Evolutionary conservation across 176 grass and related monocot genomes (phyloP).

Genomic region (Oryza coarctata): DNA sequence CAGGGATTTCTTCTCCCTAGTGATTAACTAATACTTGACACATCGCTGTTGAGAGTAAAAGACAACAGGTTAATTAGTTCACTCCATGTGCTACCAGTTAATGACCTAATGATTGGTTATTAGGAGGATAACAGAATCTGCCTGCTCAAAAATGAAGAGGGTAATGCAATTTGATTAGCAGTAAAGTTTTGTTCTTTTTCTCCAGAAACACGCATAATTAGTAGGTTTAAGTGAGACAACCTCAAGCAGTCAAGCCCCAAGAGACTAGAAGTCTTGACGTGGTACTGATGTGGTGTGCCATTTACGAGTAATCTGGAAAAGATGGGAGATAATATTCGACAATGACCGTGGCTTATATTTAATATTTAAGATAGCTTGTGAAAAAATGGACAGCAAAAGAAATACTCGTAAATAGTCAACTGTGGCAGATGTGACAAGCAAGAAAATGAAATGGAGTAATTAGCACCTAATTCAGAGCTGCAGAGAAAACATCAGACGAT

Average conservation of each 20-base stretch:
- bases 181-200: not conserved
- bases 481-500: not conserved
- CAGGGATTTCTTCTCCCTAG: not conserved
- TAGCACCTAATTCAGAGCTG: not conserved
- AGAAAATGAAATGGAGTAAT: conserved; percentile 1
- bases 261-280: conserved; percentile 23
- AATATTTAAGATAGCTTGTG: not conserved
- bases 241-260: not conserved
- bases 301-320: conserved; percentile 11
- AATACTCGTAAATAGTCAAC: conserved; percentile 23
- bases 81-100: not conserved
- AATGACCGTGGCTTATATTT: not conserved
- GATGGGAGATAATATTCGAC: not conserved
- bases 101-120: not conserved
- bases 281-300: conserved; percentile 15
- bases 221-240: not conserved
- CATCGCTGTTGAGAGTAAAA: not conserved
- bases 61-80: not conserved
- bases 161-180: not conserved
- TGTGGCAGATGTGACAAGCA: conserved; percentile 17
- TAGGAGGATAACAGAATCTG: not conserved
- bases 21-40: not conserved
- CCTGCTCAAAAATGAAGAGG: not conserved
- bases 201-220: not conserved
- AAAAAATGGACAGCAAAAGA: not conserved